Conservation (phyloP, 2,329 filamentous ascomycete genomes). For the Chrysosporium keratinophilum region DNA sequence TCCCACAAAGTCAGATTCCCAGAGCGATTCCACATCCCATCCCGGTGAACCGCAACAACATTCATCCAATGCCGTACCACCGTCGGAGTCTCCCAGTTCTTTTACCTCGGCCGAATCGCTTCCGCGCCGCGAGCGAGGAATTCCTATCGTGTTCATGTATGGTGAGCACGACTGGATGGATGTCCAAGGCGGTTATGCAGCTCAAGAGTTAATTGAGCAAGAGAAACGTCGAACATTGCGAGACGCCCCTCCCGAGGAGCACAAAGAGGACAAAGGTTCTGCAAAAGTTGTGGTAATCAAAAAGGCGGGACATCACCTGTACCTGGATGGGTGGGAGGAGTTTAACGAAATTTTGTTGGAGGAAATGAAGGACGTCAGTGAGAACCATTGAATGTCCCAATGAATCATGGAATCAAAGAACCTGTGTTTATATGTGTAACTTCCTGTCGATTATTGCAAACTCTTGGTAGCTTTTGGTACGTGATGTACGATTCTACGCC, state of each 20-base stretch:
- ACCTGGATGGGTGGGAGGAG: slow-evolving; percentile 59
- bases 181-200: slow-evolving; percentile 68
- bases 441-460: not conserved
- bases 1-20: slow-evolving; percentile 12
- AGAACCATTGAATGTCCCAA: slow-evolving; percentile 18
- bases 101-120: slow-evolving; percentile 1
- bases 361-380: slow-evolving; percentile 56
- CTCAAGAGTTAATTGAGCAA: slow-evolving; percentile 66
- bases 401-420: slow-evolving; percentile 18
- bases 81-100: not conserved
- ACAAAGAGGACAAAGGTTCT: slow-evolving; percentile 60
- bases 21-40: slow-evolving; percentile 9
- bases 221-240: slow-evolving; percentile 52
- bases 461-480: too few relatives aligned
- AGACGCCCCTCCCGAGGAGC: slow-evolving; percentile 46
- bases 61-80: slow-evolving; percentile 13
- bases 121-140: slow-evolving; percentile 49
- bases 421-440: not conserved
- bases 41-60: slow-evolving; percentile 15
- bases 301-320: slow-evolving; percentile 61
- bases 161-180: slow-evolving; percentile 99
- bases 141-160: slow-evolving; percentile 88
- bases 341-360: slow-evolving; percentile 56
- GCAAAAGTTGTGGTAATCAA: slow-evolving; percentile 72
- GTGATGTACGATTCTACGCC: too few relatives aligned